phyloP scores from a whole-genome alignment of 1,139 yeast species.

The Yueomyces sp. region DNA sequence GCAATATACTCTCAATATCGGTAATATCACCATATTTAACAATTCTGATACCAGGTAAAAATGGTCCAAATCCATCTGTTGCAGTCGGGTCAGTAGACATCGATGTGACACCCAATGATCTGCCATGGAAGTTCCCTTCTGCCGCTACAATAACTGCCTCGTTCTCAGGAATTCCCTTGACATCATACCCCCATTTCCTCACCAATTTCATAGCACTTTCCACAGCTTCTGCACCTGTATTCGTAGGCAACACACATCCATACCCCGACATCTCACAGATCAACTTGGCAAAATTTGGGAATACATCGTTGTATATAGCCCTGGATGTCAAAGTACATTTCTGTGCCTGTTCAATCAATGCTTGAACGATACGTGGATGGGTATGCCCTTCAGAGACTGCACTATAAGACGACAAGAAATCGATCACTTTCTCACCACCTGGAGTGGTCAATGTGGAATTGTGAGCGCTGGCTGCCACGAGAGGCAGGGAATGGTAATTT shows the following conservation, averaged over 20 bases:
- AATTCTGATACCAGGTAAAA: conserved; percentile 27
- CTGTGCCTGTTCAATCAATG: conserved; percentile 79
- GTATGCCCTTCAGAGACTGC: conserved; percentile 99
- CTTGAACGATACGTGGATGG: conserved; percentile 82
- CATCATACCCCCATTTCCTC: conserved; percentile 92
- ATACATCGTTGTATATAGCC: conserved; percentile 84
- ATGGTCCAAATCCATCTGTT: conserved; percentile 86
- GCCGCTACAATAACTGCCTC: conserved; percentile 87
- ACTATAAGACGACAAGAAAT: conserved; percentile 84
- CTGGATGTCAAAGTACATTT: conserved; percentile 77
- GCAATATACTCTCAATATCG: conserved; percentile 62
- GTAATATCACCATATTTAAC: conserved; percentile 34
- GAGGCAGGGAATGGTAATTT: conserved; percentile 94
- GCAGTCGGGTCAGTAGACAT: conserved; percentile 88
- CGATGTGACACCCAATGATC: conserved; percentile 89
- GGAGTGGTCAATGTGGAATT: conserved; percentile 99
- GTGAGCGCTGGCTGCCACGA: conserved; percentile 70
- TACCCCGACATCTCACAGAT: conserved; percentile 81
- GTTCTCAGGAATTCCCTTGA: conserved; percentile 69
- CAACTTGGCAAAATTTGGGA: conserved; percentile 79
- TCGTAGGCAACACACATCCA: conserved; percentile 94
- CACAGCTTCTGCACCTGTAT: conserved; percentile 98
- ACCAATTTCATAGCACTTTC: conserved; percentile 92
- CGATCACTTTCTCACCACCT: conserved; percentile 79
- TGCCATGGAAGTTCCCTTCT: conserved; percentile 85